Percentiles rank a stretch among this genome's conserved stretches.
Evolutionary conservation across 768 basidiomycete genomes (phyloP).

Genomic region (Symmetrospora coprosmae): DNA sequence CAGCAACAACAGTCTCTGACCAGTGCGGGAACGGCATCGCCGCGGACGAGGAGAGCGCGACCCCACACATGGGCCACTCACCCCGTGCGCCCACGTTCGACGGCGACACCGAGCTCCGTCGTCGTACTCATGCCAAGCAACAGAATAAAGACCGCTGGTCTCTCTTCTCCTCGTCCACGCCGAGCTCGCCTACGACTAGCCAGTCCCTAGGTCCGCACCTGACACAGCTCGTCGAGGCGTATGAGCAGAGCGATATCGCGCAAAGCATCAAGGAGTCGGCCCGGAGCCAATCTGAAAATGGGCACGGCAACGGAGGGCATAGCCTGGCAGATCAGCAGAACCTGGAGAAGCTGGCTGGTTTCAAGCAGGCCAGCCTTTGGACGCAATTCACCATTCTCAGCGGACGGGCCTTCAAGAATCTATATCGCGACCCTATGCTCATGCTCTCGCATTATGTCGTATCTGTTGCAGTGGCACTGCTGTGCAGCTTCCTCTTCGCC

Average conservation of each 20-base stretch:
- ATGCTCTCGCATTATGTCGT: constrained; percentile 80
- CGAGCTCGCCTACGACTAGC: constrained; percentile 1
- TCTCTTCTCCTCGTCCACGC: constrained; percentile 4
- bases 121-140: background rate
- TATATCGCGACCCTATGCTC: constrained; percentile 86
- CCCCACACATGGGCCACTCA: background rate
- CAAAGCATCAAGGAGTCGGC: constrained; percentile 27
- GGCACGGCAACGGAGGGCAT: no score
- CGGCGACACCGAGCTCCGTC: constrained; percentile 28
- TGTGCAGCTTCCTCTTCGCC: constrained; percentile 88
- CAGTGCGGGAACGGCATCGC: background rate
- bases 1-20: background rate
- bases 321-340: no score
- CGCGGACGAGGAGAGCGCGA: constrained; percentile 55
- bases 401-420: constrained; percentile 91
- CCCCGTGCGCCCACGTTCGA: background rate
- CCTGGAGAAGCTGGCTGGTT: constrained; percentile 49
- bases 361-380: constrained; percentile 61
- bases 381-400: constrained; percentile 91
- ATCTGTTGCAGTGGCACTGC: constrained; percentile 66
- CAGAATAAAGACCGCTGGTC: constrained; percentile 20
- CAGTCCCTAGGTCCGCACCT: constrained; percentile 48
- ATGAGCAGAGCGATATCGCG: constrained; percentile 51
- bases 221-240: constrained; percentile 56
- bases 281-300: no score